Evolutionary conservation across 768 basidiomycete species (phyloP), one percentile per base, ranked within the genome.

Genomic region (Kwoniella dejecticola): DNA sequence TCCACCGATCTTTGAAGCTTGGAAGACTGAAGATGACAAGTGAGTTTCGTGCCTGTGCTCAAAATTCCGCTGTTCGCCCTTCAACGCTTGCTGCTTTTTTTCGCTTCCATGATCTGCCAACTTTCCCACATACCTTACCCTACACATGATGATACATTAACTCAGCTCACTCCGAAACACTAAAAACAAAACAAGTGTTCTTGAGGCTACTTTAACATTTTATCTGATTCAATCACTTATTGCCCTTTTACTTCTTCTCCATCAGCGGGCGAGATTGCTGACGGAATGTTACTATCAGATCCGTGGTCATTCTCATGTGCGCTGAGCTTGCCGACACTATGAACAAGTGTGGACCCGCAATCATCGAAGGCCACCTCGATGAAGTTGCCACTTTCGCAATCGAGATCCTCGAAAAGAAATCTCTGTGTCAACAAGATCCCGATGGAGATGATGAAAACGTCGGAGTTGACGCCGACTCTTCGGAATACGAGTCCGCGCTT

Each of bases 1-100:
- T 45, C 83, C 83, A 6, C 84, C 86, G 24, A 83, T 98, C 29
- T 76, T 97, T 62, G 89, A 93, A 55, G 88, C 92, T 86, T 95
- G 90, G 79, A 88, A 89, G 71, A 86, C 87, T 2, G 96, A 99
- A 80, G 96, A 99, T 72, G 92, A 95, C 83, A 95, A 97, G 92
- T 96, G 75, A 82, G 91, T 85, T 0, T 41, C 46, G 63, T 1
- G 41, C 41, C 67, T 64, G 72, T 59, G 23, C 10, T n/a, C n/a
- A n/a, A n/a, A n/a, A n/a, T n/a, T n/a, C n/a, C n/a, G n/a, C n/a
- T n/a, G n/a, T n/a, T n/a, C n/a, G n/a, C n/a, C n/a, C n/a, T n/a
- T n/a, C n/a, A n/a, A n/a, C n/a, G n/a, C n/a, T n/a, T n/a, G n/a
- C n/a, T 33, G 2, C 47, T 26, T 62, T 47, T 38, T 49, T n/a